phyloP scores from a whole-genome alignment of 2,329 filamentous ascomycete genomes.

The Cryphonectria carpinicola region DNA sequence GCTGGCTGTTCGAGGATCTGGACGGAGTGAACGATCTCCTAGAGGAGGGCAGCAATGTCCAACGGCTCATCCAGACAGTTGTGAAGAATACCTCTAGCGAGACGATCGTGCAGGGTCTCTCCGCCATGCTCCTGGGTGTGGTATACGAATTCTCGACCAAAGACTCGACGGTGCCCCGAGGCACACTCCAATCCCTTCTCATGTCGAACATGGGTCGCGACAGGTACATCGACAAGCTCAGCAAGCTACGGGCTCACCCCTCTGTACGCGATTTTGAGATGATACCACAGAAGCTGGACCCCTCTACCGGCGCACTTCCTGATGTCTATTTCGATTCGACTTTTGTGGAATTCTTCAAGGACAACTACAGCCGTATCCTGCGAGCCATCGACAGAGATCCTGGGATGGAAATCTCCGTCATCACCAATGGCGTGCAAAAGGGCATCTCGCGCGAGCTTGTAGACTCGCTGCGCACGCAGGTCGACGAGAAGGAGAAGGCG shows the following conservation, averaged over 20 bases:
- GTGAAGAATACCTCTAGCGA: constrained; percentile 64
- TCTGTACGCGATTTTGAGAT: constrained; percentile 90
- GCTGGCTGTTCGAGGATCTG: constrained; percentile 91
- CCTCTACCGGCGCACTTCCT: constrained; percentile 60
- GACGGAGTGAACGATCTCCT: constrained; percentile 93
- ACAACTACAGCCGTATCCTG: constrained; percentile 86
- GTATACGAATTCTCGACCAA: constrained; percentile 98
- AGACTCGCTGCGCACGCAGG: constrained; percentile 77
- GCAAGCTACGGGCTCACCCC: constrained; percentile 75
- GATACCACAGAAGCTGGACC: constrained; percentile 68
- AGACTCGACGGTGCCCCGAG: constrained; percentile 86
- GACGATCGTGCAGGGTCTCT: constrained; percentile 77
- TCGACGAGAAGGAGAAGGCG: constrained; percentile 69
- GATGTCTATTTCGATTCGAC: constrained; percentile 83
- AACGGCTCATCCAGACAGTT: constrained; percentile 78
- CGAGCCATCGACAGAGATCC: constrained; percentile 91
- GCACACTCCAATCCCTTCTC: constrained; percentile 79
- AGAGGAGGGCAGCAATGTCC: constrained; percentile 88
- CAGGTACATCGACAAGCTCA: constrained; percentile 82
- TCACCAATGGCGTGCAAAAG: constrained; percentile 79
- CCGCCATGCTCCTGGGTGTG: constrained; percentile 81
- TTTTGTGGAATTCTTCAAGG: constrained; percentile 94
- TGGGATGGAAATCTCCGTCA: constrained; percentile 79
- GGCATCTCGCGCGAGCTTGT: constrained; percentile 94
- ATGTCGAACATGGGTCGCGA: constrained; percentile 79